phyloP scores from a whole-genome alignment of 257 asterid genomes.

The Lycium barbarum region DNA sequence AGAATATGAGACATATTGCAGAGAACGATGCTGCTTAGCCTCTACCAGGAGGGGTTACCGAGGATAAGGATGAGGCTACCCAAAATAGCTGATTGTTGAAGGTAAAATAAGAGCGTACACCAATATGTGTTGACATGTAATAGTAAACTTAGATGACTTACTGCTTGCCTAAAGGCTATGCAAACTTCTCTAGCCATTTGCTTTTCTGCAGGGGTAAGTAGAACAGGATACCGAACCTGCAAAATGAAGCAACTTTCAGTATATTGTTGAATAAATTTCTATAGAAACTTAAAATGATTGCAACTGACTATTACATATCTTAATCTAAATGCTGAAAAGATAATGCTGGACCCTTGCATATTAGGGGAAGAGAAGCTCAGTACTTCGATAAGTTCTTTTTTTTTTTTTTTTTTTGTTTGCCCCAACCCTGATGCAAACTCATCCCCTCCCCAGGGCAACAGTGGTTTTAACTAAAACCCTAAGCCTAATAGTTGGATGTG shows the following conservation, averaged over 20 bases:
- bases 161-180: conserved; percentile 94
- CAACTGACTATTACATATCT: neutral
- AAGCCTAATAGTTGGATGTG: neutral
- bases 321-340: neutral
- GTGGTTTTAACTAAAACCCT: neutral
- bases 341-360: neutral
- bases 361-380: conserved; percentile 15
- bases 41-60: neutral
- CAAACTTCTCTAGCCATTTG: conserved; percentile 98
- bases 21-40: neutral
- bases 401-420: neutral
- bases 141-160: conserved; percentile 53
- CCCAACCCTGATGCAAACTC: neutral
- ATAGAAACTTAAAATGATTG: neutral
- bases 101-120: neutral
- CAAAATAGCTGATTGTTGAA: conserved; percentile 18
- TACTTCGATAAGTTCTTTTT: neutral
- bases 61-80: conserved; percentile 2
- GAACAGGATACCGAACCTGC: conserved; percentile 98
- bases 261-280: conserved; percentile 2
- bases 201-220: conserved; percentile 94
- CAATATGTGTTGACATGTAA: conserved; percentile 21
- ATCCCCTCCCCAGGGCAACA: neutral
- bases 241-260: conserved; percentile 33
- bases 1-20: neutral